Conservation (phyloP, 1,284 basidiomycete genomes). For the Tilletia walkeri region DNA sequence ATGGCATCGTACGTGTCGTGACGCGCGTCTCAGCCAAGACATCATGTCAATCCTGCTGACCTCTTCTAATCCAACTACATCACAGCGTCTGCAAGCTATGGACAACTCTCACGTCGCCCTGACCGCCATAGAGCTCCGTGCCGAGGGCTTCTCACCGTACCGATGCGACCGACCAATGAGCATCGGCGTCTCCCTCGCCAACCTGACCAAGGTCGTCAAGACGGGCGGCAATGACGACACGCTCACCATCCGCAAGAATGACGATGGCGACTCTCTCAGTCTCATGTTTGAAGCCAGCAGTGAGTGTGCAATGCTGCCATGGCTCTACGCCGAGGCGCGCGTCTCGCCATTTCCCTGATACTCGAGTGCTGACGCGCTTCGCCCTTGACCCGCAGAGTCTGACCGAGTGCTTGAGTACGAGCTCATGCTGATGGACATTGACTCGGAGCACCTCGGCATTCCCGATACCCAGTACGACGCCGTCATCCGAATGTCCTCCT, state of each 20-base stretch:
- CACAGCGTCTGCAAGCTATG: constrained; percentile 76
- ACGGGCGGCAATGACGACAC: constrained; percentile 96
- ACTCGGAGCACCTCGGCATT: constrained; percentile 85
- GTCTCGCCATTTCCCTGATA: too few species aligned
- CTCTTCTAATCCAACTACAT: neutral
- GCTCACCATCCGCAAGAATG: constrained; percentile 84
- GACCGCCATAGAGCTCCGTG: constrained; percentile 71
- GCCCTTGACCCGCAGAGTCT: constrained; percentile 63
- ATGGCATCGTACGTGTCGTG: constrained; percentile 70
- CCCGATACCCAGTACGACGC: constrained; percentile 99
- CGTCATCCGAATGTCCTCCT: constrained; percentile 79
- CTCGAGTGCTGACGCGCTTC: constrained; percentile 3
- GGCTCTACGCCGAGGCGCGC: neutral
- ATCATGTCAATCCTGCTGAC: constrained; percentile 4
- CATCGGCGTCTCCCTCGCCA: constrained; percentile 64
- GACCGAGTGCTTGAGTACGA: constrained; percentile 97
- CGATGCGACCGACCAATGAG: constrained; percentile 96
- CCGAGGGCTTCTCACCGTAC: constrained; percentile 60
- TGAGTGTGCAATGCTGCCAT: constrained; percentile 58
- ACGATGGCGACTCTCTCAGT: constrained; percentile 85
- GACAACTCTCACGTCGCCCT: constrained; percentile 99
- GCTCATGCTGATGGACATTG: constrained; percentile 99
- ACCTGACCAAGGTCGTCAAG: constrained; percentile 91
- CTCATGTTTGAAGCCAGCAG: constrained; percentile 88
- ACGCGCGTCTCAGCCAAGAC: neutral